Conservation (phyloP, 2,329 filamentous ascomycete species). For the Talaromyces sp. region DNA sequence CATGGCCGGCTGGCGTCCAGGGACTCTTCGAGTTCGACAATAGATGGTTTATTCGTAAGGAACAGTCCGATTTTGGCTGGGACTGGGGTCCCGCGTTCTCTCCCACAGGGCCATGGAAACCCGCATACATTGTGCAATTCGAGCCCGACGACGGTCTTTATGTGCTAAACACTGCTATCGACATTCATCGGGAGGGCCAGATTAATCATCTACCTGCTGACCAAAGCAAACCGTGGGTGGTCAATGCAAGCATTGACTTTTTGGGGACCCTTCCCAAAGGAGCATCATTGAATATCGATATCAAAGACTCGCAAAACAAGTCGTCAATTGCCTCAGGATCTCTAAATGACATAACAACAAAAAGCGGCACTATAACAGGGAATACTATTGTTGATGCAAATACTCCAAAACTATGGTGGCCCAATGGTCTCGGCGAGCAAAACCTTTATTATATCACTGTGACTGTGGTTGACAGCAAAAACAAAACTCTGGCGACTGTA, state of each 20-base stretch:
- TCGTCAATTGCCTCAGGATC: slow-evolving; percentile 31
- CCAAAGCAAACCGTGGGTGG: slow-evolving; percentile 53
- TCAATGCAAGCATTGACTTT: slow-evolving; percentile 58
- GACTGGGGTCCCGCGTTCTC: slow-evolving; percentile 58
- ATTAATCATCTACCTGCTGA: slow-evolving; percentile 55
- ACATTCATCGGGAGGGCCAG: slow-evolving; percentile 55
- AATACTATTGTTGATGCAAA: slow-evolving; percentile 38
- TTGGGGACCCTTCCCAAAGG: slow-evolving; percentile 44
- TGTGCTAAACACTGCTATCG: slow-evolving; percentile 50
- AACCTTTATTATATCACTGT: slow-evolving; percentile 54
- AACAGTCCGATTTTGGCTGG: slow-evolving; percentile 61
- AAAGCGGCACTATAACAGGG: slow-evolving; percentile 45
- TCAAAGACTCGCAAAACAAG: slow-evolving; percentile 40
- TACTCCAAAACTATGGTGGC: slow-evolving; percentile 57
- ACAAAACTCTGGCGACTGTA: slow-evolving; percentile 37
- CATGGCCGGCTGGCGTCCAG: slow-evolving; percentile 48
- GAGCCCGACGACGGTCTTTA: slow-evolving; percentile 37
- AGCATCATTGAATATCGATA: slow-evolving; percentile 42
- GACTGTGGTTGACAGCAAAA: slow-evolving; percentile 34
- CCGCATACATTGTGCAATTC: slow-evolving; percentile 53
- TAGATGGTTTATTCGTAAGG: slow-evolving; percentile 54
- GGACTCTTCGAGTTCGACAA: slow-evolving; percentile 48
- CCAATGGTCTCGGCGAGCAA: slow-evolving; percentile 51
- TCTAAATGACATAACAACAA: slow-evolving; percentile 37
- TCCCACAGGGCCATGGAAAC: slow-evolving; percentile 60